Percentiles rank a stretch among this genome's conserved stretches.
These are phyloP conservation scores for Ustilago esculenta DNA, from an alignment of 1,284 basidiomycete species.

Conservation along the genomic window DNA sequence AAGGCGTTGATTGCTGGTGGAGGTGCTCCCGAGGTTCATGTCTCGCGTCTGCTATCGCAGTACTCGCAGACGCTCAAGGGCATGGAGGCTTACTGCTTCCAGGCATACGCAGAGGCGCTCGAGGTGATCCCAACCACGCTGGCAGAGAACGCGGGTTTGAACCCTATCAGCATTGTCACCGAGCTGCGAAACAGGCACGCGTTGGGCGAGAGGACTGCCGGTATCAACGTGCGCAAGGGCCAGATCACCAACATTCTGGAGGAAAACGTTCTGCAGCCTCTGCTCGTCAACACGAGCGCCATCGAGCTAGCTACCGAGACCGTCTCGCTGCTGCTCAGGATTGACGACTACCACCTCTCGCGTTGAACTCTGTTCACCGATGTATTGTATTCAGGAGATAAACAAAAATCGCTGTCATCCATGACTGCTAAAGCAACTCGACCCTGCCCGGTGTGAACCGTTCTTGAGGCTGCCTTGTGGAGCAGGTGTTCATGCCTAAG, in stretches of 20 bases:
- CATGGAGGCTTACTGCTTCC: constrained; percentile 99
- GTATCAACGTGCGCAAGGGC: constrained; percentile 88
- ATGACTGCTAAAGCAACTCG: too few relatives aligned
- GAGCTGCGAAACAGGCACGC: constrained; percentile 97
- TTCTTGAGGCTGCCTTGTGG: too few relatives aligned
- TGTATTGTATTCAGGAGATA: not conserved
- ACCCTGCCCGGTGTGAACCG: too few relatives aligned
- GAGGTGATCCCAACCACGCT: constrained; percentile 98
- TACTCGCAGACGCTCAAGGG: constrained; percentile 93
- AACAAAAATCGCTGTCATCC: not conserved
- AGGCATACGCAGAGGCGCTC: constrained; percentile 95
- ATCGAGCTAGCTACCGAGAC: constrained; percentile 96
- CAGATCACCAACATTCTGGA: constrained; percentile 95
- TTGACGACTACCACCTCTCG: constrained; percentile 81
- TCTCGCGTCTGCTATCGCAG: constrained; percentile 90
- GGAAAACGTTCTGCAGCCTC: constrained; percentile 95
- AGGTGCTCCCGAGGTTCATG: constrained; percentile 97
- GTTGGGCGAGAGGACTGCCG: constrained; percentile 90
- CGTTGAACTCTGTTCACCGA: constrained; percentile 28
- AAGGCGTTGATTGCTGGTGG: constrained; percentile 96
- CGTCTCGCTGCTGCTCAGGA: constrained; percentile 93
- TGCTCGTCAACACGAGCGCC: constrained; percentile 94
- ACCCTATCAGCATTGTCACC: constrained; percentile 97
- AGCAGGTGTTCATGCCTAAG: too few relatives aligned
- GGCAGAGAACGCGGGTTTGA: constrained; percentile 97